Evolutionary conservation across 2,329 filamentous ascomycete species (phyloP), one percentile per base, ranked within the genome.

Genomic region (Microcera coccophila): DNA sequence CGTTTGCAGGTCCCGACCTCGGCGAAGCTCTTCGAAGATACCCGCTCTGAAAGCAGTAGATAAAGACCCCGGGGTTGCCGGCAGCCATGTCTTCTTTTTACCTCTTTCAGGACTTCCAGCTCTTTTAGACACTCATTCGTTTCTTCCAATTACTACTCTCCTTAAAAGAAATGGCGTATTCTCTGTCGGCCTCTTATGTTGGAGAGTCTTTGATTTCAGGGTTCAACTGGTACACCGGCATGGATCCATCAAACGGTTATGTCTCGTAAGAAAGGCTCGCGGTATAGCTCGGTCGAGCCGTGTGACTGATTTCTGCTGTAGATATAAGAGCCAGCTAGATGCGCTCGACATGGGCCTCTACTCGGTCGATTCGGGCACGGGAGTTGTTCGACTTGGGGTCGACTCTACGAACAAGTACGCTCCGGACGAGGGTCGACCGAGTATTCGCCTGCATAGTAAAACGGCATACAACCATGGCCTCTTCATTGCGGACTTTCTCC

Each of bases 401-500:
- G 73, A 76, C 47, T 60, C 61, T 36, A 62, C 54, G 26, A 68
- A 68, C 38, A 60, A 42, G 3, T 72, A 70, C 47, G 52, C 52
- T 3, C 48, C 61, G 3, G 55, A 64, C 38, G 54, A 62, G 41
- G 75, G 74, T n/a, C 63, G 75, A 15, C 70, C 73, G 9, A 87
- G 82, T 49, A 76, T 90, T 29, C 77, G 85, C 14, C 63, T 90
- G 11, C 78, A 80, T 33, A 86, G 82, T 63, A 82, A 78, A 40
- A 71, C 77, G 38, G 63, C 70, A 4, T 90, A 81, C 61, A 78
- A 73, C 21, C 73, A 82, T 52, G 85, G 83, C 1, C 74, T 89
- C 9, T 80, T 89, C 53, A 81, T 90, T 38, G 72, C 84, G 17
- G 85, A 90, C 60, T 76, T 89, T 39, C 71, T 72, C 15, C 85